Percentiles rank a stretch among this genome's conserved stretches.
These are phyloP conservation scores for Vigna unguiculata DNA, from an alignment of 306 rosid species.

Conservation along the genomic window DNA sequence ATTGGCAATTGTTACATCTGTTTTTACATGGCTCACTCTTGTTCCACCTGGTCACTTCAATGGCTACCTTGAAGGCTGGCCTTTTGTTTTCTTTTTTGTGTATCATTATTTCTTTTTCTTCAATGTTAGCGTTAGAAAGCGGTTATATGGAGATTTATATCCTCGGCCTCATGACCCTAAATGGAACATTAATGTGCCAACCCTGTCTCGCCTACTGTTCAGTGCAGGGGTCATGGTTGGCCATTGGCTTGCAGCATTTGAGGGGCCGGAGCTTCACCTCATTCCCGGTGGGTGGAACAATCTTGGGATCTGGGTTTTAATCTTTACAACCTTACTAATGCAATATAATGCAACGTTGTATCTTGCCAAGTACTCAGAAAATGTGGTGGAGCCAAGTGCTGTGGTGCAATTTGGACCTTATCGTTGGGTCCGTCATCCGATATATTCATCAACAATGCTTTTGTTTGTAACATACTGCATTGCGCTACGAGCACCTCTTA, in stretches of 20 bases:
- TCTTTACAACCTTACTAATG: slow-evolving; percentile 66
- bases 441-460: slow-evolving; percentile 81
- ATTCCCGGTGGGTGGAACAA: slow-evolving; percentile 77
- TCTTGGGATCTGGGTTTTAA: slow-evolving; percentile 73
- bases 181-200: slow-evolving; percentile 79
- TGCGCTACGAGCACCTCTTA: slow-evolving; percentile 84
- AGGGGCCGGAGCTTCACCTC: slow-evolving; percentile 90
- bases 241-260: slow-evolving; percentile 95
- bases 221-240: slow-evolving; percentile 69
- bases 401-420: slow-evolving; percentile 97
- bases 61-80: slow-evolving; percentile 98
- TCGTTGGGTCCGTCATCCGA: slow-evolving; percentile 92
- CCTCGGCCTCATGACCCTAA: slow-evolving; percentile 84
- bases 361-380: slow-evolving; percentile 89
- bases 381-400: slow-evolving; percentile 85
- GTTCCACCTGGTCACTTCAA: slow-evolving; percentile 87
- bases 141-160: slow-evolving; percentile 83
- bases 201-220: slow-evolving; percentile 70
- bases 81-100: slow-evolving; percentile 82
- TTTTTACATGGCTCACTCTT: slow-evolving; percentile 94
- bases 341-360: slow-evolving; percentile 87
- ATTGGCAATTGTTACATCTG: slow-evolving; percentile 75
- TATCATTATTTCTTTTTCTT: slow-evolving; percentile 96
- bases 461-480: slow-evolving; percentile 71
- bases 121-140: slow-evolving; percentile 79